Evolutionary conservation across 257 asterid species (phyloP), one percentile per base, ranked within the genome.

Genomic region (Dorcoceras hygrometricum): DNA sequence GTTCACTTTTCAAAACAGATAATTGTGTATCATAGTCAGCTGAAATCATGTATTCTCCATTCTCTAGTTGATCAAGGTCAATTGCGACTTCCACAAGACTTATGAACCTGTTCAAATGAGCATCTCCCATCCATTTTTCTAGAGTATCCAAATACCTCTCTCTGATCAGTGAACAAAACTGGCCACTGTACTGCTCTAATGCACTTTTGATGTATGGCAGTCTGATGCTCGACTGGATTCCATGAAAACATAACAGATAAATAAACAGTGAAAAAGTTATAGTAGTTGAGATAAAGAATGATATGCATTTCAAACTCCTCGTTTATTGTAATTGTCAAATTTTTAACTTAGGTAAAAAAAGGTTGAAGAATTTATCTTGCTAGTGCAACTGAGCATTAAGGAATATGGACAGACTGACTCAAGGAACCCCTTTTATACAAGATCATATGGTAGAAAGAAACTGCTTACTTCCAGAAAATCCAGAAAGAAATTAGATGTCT

Each of bases 1-100:
- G 99, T 74, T 90, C 95, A 34, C 65, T 75, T 81, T 84, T 93
- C 79, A 88, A 64, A 60, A 80, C 71, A 63, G 78, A 69, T 71
- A 93, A 79, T 36, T 73, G 88, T 68, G 94, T 71, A 76, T 93
- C 97, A 73, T 93, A 93, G 3, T 87, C 85, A 25, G 99, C 67
- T 59, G 99, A 83, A 77, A 90, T 93, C 95, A 93, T 81, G 83
- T 93, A 90, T 73, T 93, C 99, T 73, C 99, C 99, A 74, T 90
- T 90, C 73, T 88, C 99, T 29, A 93, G 97, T 77, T 90, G 99
- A 78, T 90, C 96, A 31, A 93, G 99, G 86, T 93, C 99, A 68
- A 93, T 87, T 36, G 99, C 86, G 76, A 91, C 80, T 81, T 93
- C 97, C 78, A 93, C 99, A 63, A 93, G 97, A 74, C 89, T 90